A percentile compares a stretch with the other conserved stretches of the same genome.
Conservation (phyloP, 495 filamentous ascomycete genomes). For the Acidomyces sp. region DNA sequence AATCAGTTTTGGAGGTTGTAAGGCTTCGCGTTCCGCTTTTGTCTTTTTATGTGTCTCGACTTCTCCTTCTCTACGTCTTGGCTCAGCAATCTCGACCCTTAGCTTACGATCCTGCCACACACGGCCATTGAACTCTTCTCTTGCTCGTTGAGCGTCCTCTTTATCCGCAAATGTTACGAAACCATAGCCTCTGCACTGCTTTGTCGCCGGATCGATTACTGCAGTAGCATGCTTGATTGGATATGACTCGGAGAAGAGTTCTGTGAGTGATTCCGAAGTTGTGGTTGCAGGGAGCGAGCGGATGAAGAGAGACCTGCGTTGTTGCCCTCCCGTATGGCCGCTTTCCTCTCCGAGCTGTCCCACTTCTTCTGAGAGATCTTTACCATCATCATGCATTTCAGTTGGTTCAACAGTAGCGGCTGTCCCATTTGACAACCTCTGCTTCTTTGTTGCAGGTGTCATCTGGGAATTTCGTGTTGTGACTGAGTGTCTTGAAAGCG, state of each 20-base stretch:
- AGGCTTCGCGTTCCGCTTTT: conserved; percentile 37
- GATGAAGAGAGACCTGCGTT: conserved; percentile 70
- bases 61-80: conserved; percentile 52
- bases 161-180: conserved; percentile 94
- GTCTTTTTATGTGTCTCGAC: conserved; percentile 26
- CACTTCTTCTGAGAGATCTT: background rate
- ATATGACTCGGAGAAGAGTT: conserved; percentile 84
- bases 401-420: conserved; percentile 1
- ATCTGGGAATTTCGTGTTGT: too few relatives aligned
- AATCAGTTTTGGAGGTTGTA: conserved; percentile 76
- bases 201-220: conserved; percentile 66
- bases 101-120: conserved; percentile 67
- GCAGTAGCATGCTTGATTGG: conserved; percentile 89
- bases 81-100: conserved; percentile 74
- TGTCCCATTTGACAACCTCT: conserved; percentile 9
- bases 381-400: background rate
- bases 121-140: conserved; percentile 61
- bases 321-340: conserved; percentile 11
- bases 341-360: background rate
- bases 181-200: conserved; percentile 78
- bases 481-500: too few relatives aligned
- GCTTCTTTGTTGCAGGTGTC: conserved; percentile 17
- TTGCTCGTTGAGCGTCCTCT: conserved; percentile 72
- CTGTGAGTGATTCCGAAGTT: conserved; percentile 71
- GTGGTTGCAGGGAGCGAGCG: conserved; percentile 63